Evolutionary conservation across 164 flowering plant species (phyloP), one percentile per base, ranked within the genome.

Genomic region (Umbilicus rupestris): DNA sequence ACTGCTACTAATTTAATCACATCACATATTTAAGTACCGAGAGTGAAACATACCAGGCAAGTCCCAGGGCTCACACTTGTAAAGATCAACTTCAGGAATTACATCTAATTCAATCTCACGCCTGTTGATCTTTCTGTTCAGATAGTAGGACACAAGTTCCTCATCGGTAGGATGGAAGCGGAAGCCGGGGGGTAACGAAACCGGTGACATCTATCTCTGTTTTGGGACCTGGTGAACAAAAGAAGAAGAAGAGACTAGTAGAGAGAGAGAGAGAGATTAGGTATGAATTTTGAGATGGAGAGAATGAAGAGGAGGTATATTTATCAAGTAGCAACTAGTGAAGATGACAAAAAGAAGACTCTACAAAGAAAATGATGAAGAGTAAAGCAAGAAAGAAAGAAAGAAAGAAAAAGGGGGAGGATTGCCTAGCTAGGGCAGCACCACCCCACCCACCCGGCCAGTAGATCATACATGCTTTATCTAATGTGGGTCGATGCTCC

Each of bases 51-150:
- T 63, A 63, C 65, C 65, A 7, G 65, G 65, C 65, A 63, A 63
- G 45, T 63, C 65, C 65, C 65, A 63, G 15, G 65, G 65, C 42
- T 63, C 65, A 63, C 65, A 63, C 65, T 63, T 63, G 45, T 63
- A 63, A 63, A 63, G 65, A 63, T 63, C 65, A 37, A 63, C 65
- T 63, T 63, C 65, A 63, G 65, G 65, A 33, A 63, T 63, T 17
- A 63, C 65, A 63, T 63, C 65, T 28, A 63, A 63, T 37, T 63
- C 65, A 5, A 63, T 63, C 24, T 63, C 39, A 20, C 30, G 46
- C 29, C 65, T 31, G 45, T 63, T 63, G 29, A 63, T 63, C 65
- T 63, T 63, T 20, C 65, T 37, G 14, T 63, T 63, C 29, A 63
- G 45, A 63, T 63, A 63, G 65, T 63, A 63, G 1, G 65, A 63